phyloP scores from a whole-genome alignment of 805 yeast genomes.

The Pichia kluyveri region DNA sequence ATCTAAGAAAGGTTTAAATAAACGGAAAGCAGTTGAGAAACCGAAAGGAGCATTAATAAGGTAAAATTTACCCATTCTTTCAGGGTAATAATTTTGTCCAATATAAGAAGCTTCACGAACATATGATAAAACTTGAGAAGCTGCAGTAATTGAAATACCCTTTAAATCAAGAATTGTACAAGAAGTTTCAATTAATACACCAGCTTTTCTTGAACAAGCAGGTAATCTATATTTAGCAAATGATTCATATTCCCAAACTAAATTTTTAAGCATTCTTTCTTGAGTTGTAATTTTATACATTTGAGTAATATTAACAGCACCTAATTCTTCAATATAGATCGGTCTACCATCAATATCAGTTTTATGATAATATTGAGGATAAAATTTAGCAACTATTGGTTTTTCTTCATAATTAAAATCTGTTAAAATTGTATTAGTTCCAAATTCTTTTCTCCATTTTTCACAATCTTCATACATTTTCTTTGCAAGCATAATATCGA shows the following conservation, averaged over 20 bases:
- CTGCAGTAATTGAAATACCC: conserved; percentile 81
- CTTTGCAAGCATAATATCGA: conserved; percentile 69
- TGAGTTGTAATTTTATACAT: conserved; percentile 91
- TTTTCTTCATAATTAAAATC: conserved; percentile 94
- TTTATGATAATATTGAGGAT: conserved; percentile 97
- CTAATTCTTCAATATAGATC: conserved; percentile 87
- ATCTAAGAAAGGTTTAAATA: conserved; percentile 90
- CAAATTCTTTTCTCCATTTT: conserved; percentile 82
- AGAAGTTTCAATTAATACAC: conserved; percentile 81
- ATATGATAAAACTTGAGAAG: conserved; percentile 76
- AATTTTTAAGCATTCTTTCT: conserved; percentile 90
- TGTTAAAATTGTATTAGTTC: conserved; percentile 74
- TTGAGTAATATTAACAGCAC: conserved; percentile 79
- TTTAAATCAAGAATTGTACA: conserved; percentile 94
- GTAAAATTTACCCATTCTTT: conserved; percentile 97
- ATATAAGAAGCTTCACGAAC: conserved; percentile 89
- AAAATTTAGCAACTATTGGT: conserved; percentile 76
- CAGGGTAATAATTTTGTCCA: conserved; percentile 97
- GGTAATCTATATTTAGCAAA: conserved; percentile 80
- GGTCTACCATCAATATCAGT: conserved; percentile 97
- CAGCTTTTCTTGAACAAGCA: conserved; percentile 82
- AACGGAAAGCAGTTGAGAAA: conserved; percentile 83
- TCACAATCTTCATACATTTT: conserved; percentile 84
- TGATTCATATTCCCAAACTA: conserved; percentile 97
- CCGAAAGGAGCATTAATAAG: conserved; percentile 97